These are phyloP conservation scores for Fusarium secorum DNA, from an alignment of 2,329 filamentous ascomycete genomes.

Conservation along the genomic window DNA sequence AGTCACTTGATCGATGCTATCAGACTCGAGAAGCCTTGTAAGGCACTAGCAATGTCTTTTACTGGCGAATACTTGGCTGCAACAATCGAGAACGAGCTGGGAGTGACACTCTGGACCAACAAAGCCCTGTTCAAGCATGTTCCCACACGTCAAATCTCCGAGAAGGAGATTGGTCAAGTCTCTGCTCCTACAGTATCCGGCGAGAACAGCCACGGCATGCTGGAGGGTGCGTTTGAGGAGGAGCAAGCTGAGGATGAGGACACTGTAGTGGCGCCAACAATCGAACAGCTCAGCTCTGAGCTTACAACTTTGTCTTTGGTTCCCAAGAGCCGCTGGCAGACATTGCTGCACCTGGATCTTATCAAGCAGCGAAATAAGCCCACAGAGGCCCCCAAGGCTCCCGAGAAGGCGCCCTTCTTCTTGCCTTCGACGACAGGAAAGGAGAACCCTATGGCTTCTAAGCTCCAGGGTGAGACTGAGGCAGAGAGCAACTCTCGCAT, in stretches of 20 bases:
- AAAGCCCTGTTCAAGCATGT: constrained; percentile 89
- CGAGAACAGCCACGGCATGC: constrained; percentile 77
- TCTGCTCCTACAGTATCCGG: constrained; percentile 79
- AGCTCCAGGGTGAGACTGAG: constrained; percentile 45
- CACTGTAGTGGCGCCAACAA: constrained; percentile 60
- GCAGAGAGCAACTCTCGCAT: constrained; percentile 69
- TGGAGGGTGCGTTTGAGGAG: constrained; percentile 78
- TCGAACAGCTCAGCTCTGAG: constrained; percentile 82
- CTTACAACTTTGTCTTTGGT: constrained; percentile 90
- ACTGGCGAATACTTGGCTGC: constrained; percentile 96
- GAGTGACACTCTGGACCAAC: constrained; percentile 97
- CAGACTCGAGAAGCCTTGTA: constrained; percentile 79
- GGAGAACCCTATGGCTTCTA: constrained; percentile 51
- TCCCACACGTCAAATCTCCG: constrained; percentile 83
- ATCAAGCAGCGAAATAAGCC: constrained; percentile 96
- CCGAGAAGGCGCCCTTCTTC: constrained; percentile 96
- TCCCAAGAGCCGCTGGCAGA: constrained; percentile 93
- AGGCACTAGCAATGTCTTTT: constrained; percentile 83
- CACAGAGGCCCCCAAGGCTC: constrained; percentile 86
- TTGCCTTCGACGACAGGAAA: constrained; percentile 71
- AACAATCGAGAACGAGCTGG: constrained; percentile 80
- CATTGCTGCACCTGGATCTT: constrained; percentile 86
- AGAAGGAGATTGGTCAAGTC: constrained; percentile 73
- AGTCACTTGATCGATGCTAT: constrained; percentile 95
- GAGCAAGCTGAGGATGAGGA: constrained; percentile 61